Evolutionary conservation across 306 rosid species (phyloP).

Genomic region (Sechiopsis laciniata): DNA sequence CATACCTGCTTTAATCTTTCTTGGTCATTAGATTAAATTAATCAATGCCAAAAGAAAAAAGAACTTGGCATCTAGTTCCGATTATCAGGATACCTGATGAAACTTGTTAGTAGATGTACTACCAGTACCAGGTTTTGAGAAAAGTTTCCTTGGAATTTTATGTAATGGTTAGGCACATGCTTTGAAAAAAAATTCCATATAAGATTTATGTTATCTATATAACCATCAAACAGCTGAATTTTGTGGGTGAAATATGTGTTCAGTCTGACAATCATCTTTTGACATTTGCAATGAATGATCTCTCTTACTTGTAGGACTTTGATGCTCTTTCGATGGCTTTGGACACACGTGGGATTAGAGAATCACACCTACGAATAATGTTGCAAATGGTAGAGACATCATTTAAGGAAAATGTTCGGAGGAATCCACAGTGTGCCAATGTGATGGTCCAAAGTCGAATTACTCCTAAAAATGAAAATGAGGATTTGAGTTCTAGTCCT

Average conservation of each 20-base stretch:
- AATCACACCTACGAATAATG: conserved; percentile 89
- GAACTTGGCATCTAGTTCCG: neutral
- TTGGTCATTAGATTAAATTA: neutral
- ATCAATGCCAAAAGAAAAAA: neutral
- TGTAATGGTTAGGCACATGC: neutral
- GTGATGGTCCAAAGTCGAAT: conserved; percentile 28
- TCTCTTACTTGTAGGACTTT: conserved; percentile 56
- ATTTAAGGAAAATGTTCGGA: conserved; percentile 66
- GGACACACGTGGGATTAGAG: conserved; percentile 89
- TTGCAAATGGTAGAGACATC: conserved; percentile 74
- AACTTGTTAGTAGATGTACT: neutral
- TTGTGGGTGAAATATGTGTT: neutral
- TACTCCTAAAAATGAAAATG: conserved; percentile 47
- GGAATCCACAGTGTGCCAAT: conserved; percentile 32
- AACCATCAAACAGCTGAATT: neutral
- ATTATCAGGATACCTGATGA: neutral
- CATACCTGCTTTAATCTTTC: neutral
- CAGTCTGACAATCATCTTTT: neutral
- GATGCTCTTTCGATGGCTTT: conserved; percentile 66
- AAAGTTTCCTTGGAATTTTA: neutral
- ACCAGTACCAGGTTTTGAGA: neutral
- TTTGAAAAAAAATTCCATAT: neutral
- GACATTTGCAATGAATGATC: conserved; percentile 18
- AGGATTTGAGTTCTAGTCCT: conserved; percentile 38
- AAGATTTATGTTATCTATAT: neutral